Evolutionary conservation across 495 filamentous ascomycete species (phyloP), one percentile per base, ranked within the genome.

Genomic region (Penicillium argentinense): DNA sequence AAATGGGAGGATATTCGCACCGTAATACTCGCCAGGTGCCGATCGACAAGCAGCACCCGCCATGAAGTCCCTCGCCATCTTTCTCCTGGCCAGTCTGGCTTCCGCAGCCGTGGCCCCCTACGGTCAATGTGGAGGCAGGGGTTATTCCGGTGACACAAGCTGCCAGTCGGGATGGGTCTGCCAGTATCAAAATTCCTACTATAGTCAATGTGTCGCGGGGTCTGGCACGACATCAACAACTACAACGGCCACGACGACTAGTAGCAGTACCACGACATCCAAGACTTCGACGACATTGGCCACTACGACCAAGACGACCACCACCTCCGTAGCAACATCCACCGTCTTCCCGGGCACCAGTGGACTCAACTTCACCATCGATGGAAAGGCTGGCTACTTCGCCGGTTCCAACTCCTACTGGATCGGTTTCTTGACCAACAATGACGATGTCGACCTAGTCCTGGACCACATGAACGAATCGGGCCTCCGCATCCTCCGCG

Each of bases 351-450:
- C 79, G 11, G 73, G 66, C 3, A 74, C 73, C 1, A 62, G 75
- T 3, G 82, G 75, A 0, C 65, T 68, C 6, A 73, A 81, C 24
- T 85, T 87, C 68, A 73, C 66, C 39, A 80, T 87, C 53, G 79
- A 85, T 57, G 82, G 81, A 14, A 54, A 77, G 49, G 80, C 78
- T 4, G 71, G 72, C 46, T 82, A 84, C 64, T 86, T 75, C 57
- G 79, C 83, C 3, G 86, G 86, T 12, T 84, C 82, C 4, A 90
- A 91, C 64, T 67, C 78, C 34, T 90, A 89, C 73, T 91, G 84
- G 85, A 78, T 88, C 50, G 69, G 75, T 13, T 88, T 88, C 69
- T 74, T 88, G 17, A 79, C 71, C 14, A 81, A 79, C 59, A 72
- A 79, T 49, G 66, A 59, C n/a, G 83, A 88, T 57, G 78, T 87